Percentiles rank a stretch among this genome's conserved stretches.
Conservation (phyloP, 2,329 filamentous ascomycete species). For the Elsinoe ampelina region DNA sequence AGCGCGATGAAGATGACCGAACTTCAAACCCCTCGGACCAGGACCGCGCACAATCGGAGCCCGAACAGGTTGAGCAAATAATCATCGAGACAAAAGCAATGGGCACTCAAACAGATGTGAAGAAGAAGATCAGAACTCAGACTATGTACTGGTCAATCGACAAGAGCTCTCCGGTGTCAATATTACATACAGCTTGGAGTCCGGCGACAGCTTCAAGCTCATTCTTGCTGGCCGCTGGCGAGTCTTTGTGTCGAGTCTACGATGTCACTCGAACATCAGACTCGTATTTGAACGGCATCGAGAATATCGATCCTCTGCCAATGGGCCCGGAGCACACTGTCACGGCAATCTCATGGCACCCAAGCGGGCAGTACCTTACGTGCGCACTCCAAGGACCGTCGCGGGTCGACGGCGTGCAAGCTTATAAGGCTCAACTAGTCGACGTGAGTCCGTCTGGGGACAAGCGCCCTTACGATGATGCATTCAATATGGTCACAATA, state of each 20-base stretch:
- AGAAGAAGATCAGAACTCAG: slow-evolving; percentile 25
- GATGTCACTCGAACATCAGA: slow-evolving; percentile 10
- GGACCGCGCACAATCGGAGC: slow-evolving; percentile 20
- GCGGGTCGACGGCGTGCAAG: slow-evolving; percentile 16
- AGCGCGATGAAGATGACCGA: slow-evolving; percentile 26
- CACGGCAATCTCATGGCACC: slow-evolving; percentile 29
- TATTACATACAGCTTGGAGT: slow-evolving; percentile 26
- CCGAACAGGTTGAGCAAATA: slow-evolving; percentile 20
- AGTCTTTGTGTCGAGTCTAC: slow-evolving; percentile 28
- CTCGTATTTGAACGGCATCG: slow-evolving; percentile 1
- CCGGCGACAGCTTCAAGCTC: slow-evolving; percentile 19
- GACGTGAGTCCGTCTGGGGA: slow-evolving; percentile 14
- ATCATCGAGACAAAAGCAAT: slow-evolving; percentile 11
- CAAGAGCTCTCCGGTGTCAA: slow-evolving; percentile 20
- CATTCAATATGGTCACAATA: slow-evolving; percentile 20
- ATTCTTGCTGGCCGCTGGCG: slow-evolving; percentile 26
- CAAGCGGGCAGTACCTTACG: slow-evolving; percentile 23
- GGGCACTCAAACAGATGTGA: slow-evolving; percentile 27
- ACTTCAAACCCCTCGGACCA: slow-evolving; percentile 22
- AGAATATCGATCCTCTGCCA: slow-evolving; percentile 21
- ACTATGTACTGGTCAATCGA: slow-evolving; percentile 28
- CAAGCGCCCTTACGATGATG: slow-evolving; percentile 14
- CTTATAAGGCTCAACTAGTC: slow-evolving; percentile 21
- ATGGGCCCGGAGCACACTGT: slow-evolving; percentile 22
- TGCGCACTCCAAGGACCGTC: slow-evolving; percentile 23